phyloP scores from a whole-genome alignment of 305 asterid species.

The Solanum chacoense region DNA sequence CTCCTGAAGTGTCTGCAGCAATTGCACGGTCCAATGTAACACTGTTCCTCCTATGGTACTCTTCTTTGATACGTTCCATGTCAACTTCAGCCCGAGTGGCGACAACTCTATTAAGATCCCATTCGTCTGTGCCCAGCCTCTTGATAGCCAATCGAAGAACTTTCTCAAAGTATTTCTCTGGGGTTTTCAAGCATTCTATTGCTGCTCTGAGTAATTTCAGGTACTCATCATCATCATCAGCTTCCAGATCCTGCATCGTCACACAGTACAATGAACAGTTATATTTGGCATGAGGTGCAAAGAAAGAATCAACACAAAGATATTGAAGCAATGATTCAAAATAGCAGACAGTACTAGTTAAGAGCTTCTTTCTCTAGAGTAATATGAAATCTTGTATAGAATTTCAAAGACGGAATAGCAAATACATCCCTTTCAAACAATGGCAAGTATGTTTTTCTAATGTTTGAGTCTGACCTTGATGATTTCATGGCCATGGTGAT shows the following conservation, averaged over 20 bases:
- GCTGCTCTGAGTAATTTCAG: conserved; percentile 54
- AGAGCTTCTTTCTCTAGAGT: background rate
- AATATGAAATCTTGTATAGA: background rate
- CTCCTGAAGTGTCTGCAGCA: conserved; percentile 66
- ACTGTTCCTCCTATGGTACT: conserved; percentile 60
- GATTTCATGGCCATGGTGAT: conserved; percentile 59
- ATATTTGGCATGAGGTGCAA: background rate
- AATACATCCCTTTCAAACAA: background rate
- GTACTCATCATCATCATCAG: conserved; percentile 41
- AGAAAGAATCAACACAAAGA: background rate
- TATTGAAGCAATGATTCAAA: background rate
- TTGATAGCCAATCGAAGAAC: conserved; percentile 51
- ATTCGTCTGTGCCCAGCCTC: conserved; percentile 60
- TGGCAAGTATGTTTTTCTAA: background rate
- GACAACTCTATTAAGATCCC: conserved; percentile 67
- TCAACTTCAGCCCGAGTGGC: conserved; percentile 70
- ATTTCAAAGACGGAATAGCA: background rate
- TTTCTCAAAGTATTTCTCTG: conserved; percentile 66
- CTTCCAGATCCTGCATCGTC: conserved; percentile 54
- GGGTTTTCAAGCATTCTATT: conserved; percentile 57
- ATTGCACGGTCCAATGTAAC: conserved; percentile 50
- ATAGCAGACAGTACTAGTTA: background rate
- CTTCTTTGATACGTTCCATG: conserved; percentile 55
- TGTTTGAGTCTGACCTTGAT: conserved; percentile 37
- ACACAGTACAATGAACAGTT: background rate